phyloP scores from a whole-genome alignment of 306 rosid genomes.

The Adenanthera pavonina region DNA sequence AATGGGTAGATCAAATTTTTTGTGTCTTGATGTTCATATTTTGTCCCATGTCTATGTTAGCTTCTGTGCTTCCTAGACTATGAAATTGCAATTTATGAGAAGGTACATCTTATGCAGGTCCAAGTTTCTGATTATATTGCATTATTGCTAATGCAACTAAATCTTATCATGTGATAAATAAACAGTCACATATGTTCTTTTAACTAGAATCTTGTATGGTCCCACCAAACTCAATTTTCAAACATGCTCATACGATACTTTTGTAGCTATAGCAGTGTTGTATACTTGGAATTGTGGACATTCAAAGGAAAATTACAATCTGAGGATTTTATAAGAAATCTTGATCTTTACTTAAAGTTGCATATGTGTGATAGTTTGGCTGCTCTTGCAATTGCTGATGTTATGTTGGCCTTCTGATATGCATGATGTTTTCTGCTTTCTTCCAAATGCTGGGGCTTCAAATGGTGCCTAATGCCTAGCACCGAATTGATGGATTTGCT shows the following conservation, averaged over 20 bases:
- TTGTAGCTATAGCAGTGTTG: neutral
- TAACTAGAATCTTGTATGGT: neutral
- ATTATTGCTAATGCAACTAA: neutral
- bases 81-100: neutral
- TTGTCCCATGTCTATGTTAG: neutral
- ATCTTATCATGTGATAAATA: neutral
- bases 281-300: neutral
- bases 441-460: neutral
- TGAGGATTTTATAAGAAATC: neutral
- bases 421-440: neutral
- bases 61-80: neutral
- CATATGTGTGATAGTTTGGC: too few species aligned
- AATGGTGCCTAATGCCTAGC: neutral
- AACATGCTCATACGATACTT: neutral
- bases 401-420: neutral
- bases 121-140: neutral
- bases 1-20: neutral
- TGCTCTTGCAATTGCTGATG: neutral
- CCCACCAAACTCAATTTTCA: neutral
- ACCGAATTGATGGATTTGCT: slow-evolving; percentile 22
- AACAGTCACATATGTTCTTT: neutral
- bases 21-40: neutral
- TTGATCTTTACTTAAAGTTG: neutral
- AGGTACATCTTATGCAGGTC: neutral
- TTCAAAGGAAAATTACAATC: neutral